Percentiles rank a stretch among this genome's conserved stretches.
Conservation (phyloP, 805 yeast species). For the Hermanozyma aechmeae region DNA sequence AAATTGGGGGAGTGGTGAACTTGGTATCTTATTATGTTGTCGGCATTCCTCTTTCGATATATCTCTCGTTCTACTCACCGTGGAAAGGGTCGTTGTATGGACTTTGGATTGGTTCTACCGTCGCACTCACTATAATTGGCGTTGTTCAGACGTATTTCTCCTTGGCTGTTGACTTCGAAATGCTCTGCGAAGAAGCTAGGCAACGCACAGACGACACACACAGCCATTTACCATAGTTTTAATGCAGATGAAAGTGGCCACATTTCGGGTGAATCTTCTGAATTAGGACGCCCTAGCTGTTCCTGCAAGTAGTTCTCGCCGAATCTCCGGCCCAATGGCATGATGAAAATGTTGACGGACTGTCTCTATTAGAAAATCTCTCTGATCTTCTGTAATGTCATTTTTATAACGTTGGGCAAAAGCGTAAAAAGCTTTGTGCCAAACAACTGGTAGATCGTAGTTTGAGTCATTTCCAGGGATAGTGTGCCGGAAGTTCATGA, state of each 20-base stretch:
- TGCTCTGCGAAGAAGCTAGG: too few species aligned
- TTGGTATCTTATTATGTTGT: conserved; percentile 49
- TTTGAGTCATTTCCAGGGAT: conserved; percentile 26
- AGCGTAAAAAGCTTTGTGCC: conserved; percentile 94
- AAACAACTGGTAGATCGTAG: conserved; percentile 71
- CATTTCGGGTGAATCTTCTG: too few species aligned
- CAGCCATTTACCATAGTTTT: too few species aligned
- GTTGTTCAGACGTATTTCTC: conserved; percentile 26
- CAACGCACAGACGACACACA: too few species aligned
- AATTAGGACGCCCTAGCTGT: too few species aligned
- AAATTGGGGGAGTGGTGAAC: conserved; percentile 52
- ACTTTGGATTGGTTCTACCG: conserved; percentile 46
- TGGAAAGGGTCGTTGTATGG: conserved; percentile 46
- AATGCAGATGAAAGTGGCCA: too few species aligned
- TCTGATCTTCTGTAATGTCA: conserved; percentile 97
- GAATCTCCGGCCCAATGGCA: conserved; percentile 85
- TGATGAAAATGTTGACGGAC: conserved; percentile 83
- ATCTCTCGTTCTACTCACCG: conserved; percentile 40
- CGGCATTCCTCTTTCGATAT: conserved; percentile 53
- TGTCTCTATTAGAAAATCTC: conserved; percentile 88
- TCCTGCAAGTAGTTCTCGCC: conserved; percentile 92
- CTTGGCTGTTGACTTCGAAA: conserved; percentile 29
- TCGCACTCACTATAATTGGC: conserved; percentile 11
- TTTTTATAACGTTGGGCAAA: conserved; percentile 95
- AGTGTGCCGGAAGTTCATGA: conserved; percentile 77